These are phyloP conservation scores for Dianthus caryophyllus DNA, from an alignment of 148 eudicot species.

Conservation along the genomic window DNA sequence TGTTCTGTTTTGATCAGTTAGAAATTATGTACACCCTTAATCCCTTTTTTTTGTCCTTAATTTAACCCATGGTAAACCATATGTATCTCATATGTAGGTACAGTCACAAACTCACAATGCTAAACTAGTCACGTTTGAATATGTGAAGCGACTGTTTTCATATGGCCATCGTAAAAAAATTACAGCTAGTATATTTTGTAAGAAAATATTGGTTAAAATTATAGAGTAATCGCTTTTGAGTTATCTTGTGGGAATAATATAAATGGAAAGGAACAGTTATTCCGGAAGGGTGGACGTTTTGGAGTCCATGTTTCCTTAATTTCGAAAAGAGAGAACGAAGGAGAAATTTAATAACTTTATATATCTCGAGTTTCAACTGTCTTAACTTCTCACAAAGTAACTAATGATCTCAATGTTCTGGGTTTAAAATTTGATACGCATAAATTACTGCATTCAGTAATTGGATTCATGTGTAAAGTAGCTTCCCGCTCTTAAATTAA, in stretches of 20 bases:
- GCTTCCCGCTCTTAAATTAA: not conserved
- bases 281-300: not conserved
- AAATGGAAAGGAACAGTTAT: not conserved
- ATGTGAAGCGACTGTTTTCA: too few relatives aligned
- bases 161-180: too few relatives aligned
- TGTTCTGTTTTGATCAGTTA: too few relatives aligned
- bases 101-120: too few relatives aligned
- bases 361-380: not conserved
- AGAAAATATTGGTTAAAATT: not conserved
- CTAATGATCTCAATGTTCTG: not conserved
- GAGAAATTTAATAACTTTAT: not conserved
- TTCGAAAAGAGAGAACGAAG: not conserved
- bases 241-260: too few relatives aligned
- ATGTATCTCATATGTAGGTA: too few relatives aligned
- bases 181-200: too few relatives aligned
- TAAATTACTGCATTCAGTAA: not conserved
- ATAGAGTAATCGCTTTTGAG: too few relatives aligned
- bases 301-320: not conserved
- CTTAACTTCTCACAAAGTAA: not conserved
- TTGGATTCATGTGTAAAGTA: not conserved
- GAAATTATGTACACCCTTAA: too few relatives aligned
- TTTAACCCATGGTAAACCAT: too few relatives aligned
- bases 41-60: too few relatives aligned
- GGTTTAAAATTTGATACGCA: not conserved
- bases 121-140: too few relatives aligned